Evolutionary conservation across 1,284 basidiomycete species (phyloP), one percentile per base, ranked within the genome.

Genomic region (Cerrena zonata): DNA sequence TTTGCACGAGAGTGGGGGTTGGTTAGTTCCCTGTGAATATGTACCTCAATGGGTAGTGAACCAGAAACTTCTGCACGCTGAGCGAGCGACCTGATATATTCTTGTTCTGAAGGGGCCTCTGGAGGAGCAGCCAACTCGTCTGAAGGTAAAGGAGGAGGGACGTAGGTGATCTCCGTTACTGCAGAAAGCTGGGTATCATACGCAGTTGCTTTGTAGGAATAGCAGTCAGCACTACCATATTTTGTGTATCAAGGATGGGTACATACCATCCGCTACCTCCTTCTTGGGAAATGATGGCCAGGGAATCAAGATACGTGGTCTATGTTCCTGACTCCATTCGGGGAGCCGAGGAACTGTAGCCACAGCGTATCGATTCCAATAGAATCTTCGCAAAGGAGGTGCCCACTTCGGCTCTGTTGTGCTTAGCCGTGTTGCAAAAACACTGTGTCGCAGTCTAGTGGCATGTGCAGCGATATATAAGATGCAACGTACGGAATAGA

Each of bases 1-100:
- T 87, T 89, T 7, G 85, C 84, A 21, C 86, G 82, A 12, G 84
- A 82, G 61, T 89, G 84, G 26, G 86, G 87, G 65, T 90, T 89
- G 22, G 85, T 75, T 38, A 91, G 77, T 60, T 91, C 88, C 55
- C 76, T 76, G 26, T 71, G 63, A 49, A 91, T 65, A 61, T 81
- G 79, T 15, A 77, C 62, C 62, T 91, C 88, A 53, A 87, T 74
- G 10, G 85, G 82, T 5, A 70, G 69, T 13, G 78, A 75, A 7
- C 74, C 68, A 11, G 63, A 26, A 18, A 58, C 60, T 42, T 65
- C 72, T 57, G 61, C 59, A 12, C 77, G 75, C 54, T 78, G 78
- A 53, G 75, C 75, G 45, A 88, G 61, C 21, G 76, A 73, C 24
- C 71, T 74, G 48, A 87, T 74, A 66, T 82, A 88, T 25, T 75